Conservation (phyloP, 2,329 filamentous ascomycete genomes). For the Colletotrichum tofieldiae region DNA sequence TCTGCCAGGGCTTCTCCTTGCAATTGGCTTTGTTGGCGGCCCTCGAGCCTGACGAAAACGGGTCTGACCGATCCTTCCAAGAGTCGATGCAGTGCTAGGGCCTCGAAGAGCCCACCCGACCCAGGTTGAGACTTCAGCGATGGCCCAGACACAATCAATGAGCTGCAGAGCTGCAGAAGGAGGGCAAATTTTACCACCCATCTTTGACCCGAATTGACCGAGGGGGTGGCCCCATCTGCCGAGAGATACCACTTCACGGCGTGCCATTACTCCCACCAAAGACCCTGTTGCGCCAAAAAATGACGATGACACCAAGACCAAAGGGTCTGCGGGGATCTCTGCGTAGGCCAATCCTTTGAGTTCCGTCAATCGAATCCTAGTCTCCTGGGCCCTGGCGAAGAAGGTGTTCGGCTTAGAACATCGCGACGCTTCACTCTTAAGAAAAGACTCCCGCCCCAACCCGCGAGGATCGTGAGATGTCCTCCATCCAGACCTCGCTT, state of each 20-base stretch:
- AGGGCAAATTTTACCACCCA: slow-evolving; percentile 5
- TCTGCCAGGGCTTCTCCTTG: not conserved
- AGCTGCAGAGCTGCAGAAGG: slow-evolving; percentile 24
- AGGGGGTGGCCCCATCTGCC: slow-evolving; percentile 3
- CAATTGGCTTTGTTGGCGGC: not conserved
- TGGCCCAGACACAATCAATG: not conserved
- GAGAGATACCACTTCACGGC: slow-evolving; percentile 20
- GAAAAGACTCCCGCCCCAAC: not conserved
- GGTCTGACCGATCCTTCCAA: not conserved
- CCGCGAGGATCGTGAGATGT: no score
- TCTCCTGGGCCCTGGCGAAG: not conserved
- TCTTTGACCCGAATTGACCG: slow-evolving; percentile 39
- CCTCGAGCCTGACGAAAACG: not conserved
- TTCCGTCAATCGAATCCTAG: not conserved
- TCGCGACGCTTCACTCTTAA: slow-evolving; percentile 15
- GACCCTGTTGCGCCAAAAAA: not conserved
- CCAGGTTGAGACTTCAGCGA: not conserved
- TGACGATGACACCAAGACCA: not conserved
- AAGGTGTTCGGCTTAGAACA: slow-evolving; percentile 18
- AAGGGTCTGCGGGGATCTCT: not conserved
- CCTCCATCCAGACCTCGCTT: not conserved
- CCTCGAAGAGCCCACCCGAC: not conserved
- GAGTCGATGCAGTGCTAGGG: not conserved
- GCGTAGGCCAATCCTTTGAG: slow-evolving; percentile 8
- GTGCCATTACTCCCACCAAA: not conserved